Evolutionary conservation across 2,329 filamentous ascomycete genomes (phyloP).

Genomic region (Cadophora gregata): DNA sequence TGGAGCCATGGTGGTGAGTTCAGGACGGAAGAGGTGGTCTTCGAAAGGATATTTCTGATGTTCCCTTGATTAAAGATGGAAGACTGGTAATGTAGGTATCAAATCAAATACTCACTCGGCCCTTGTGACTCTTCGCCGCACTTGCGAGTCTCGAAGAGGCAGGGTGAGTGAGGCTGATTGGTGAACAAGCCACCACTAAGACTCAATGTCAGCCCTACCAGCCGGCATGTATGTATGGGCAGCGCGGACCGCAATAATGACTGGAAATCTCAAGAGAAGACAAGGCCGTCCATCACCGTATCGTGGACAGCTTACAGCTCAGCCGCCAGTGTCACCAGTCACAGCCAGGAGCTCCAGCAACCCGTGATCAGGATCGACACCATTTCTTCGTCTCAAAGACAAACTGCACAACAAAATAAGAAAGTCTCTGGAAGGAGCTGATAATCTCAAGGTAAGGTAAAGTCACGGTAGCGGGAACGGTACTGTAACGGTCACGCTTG

Average conservation of each 20-base stretch:
- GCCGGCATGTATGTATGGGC: neutral
- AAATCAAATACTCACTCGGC: slow-evolving; percentile 13
- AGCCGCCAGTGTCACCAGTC: too few relatives aligned
- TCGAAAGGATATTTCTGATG: neutral
- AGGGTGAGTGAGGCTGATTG: neutral
- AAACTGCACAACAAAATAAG: too few relatives aligned
- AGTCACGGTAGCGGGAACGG: too few relatives aligned
- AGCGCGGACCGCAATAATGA: too few relatives aligned
- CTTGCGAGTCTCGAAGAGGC: neutral
- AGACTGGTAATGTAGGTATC: neutral
- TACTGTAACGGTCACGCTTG: neutral
- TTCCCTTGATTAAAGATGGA: neutral
- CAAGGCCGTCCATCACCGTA: too few relatives aligned
- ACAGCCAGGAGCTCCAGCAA: too few relatives aligned
- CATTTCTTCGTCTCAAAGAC: too few relatives aligned
- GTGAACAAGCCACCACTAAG: neutral
- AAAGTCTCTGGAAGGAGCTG: neutral
- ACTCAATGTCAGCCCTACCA: neutral
- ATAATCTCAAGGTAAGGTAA: neutral
- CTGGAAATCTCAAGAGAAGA: neutral
- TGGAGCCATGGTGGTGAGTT: neutral
- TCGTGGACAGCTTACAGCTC: too few relatives aligned
- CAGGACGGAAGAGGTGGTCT: neutral
- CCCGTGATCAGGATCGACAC: neutral
- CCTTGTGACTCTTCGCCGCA: slow-evolving; percentile 19